phyloP scores from a whole-genome alignment of 305 asterid species.

The Petunia hybrid region DNA sequence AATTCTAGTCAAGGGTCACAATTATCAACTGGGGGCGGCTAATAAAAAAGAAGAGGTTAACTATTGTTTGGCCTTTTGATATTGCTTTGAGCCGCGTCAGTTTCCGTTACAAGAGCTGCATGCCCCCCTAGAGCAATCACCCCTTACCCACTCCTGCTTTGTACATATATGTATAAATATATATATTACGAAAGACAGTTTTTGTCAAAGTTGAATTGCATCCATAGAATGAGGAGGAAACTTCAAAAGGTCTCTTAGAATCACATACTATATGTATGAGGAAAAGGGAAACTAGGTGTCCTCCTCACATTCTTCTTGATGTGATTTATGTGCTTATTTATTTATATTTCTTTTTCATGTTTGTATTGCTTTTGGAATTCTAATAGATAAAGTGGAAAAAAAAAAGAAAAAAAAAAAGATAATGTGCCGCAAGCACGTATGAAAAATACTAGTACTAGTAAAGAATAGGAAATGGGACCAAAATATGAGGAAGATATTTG shows the following conservation, averaged over 20 bases:
- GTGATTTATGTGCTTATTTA: constrained; percentile 33
- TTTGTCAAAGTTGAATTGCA: constrained; percentile 49
- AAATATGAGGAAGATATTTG: constrained; percentile 45
- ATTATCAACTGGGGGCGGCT: constrained; percentile 56
- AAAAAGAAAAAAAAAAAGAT: neutral
- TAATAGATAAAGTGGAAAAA: constrained; percentile 4
- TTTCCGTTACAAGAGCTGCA: constrained; percentile 34
- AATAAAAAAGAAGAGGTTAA: constrained; percentile 13
- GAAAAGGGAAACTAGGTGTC: constrained; percentile 33
- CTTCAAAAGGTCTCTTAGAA: constrained; percentile 33
- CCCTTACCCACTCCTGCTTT: no score
- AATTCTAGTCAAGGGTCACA: constrained; percentile 54
- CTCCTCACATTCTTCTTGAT: constrained; percentile 39
- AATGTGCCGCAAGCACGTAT: neutral
- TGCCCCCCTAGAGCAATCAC: neutral
- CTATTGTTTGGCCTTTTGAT: constrained; percentile 53
- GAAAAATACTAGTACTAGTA: neutral
- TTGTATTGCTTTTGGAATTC: neutral
- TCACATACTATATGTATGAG: constrained; percentile 16
- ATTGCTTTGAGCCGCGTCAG: constrained; percentile 54
- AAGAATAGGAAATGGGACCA: constrained; percentile 9
- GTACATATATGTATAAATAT: neutral
- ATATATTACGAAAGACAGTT: constrained; percentile 29
- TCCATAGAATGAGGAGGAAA: constrained; percentile 46
- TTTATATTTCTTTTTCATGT: constrained; percentile 26